phyloP scores from a whole-genome alignment of 2,329 filamentous ascomycete genomes.

The Pseudodiploospora longispora region DNA sequence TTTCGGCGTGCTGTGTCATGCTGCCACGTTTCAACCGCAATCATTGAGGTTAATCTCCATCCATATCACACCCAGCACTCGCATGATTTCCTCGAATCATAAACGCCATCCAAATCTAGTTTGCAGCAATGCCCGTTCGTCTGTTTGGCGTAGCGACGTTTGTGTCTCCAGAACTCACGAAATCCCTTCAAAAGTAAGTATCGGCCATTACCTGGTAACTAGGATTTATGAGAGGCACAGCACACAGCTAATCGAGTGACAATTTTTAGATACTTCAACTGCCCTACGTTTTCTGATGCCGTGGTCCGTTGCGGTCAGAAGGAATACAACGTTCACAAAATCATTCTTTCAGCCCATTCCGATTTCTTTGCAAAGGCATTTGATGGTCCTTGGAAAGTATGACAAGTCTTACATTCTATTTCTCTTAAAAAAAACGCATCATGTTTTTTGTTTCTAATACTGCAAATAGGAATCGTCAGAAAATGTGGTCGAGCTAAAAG shows the following conservation, averaged over 20 bases:
- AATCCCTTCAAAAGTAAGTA: too few species aligned
- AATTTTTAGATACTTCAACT: slow-evolving; percentile 5
- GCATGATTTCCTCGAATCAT: too few species aligned
- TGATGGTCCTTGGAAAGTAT: slow-evolving; percentile 5
- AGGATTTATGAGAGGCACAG: background rate
- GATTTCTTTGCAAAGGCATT: slow-evolving; percentile 7
- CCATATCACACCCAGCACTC: too few species aligned
- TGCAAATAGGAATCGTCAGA: slow-evolving; percentile 7
- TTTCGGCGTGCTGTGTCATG: too few species aligned
- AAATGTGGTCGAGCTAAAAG: slow-evolving; percentile 9
- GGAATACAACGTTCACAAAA: slow-evolving; percentile 9
- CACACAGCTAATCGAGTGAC: too few species aligned
- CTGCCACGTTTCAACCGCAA: too few species aligned
- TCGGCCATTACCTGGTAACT: too few species aligned
- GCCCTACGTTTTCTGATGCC: slow-evolving; percentile 3
- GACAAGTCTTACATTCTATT: background rate
- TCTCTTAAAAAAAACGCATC: background rate
- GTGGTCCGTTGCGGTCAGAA: slow-evolving; percentile 4
- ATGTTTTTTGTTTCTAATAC: background rate
- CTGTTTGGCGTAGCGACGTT: too few species aligned
- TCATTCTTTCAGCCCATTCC: slow-evolving; percentile 9
- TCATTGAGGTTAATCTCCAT: too few species aligned
- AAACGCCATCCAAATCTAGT: too few species aligned
- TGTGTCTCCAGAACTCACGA: too few species aligned
- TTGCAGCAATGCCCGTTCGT: too few species aligned